Base-by-base conservation (phyloP, 352 stramenopile genomes). In the Peronosclerospora sorghi region DNA sequence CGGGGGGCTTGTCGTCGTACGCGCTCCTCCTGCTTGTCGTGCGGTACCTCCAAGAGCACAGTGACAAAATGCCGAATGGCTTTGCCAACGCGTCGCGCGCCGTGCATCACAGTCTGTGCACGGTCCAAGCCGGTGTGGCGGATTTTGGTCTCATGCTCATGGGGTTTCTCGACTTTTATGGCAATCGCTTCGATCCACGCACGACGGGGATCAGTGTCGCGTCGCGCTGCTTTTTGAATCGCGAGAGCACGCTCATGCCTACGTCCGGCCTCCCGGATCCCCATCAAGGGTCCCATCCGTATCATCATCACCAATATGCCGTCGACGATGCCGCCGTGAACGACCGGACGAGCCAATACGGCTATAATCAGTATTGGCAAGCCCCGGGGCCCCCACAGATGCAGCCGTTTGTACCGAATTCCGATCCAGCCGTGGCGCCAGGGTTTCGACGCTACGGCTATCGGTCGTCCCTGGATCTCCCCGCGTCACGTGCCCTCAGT, bases 141-240 rank as follows among this genome's bases (percentile, higher is more conserved):
- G 94, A 98, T 51, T 96, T 95, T 45, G 95, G 95, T 18, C 89
- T 96, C 27, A 76, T 98, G 42, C 68, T 98, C 1, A 96, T 98
- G 79, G 93, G 92, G 0, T 96, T 98, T 45, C 70, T 98, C 8
- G 92, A 98, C 45, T 98, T 98, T 53, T 98, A 97, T 59, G 94
- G 95, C 14, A 98, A 97, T 41, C 82, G 76, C 0, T 95, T 96
- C 39, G 83, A 96, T 42, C 81, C 86, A 14, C 79, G 83, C 8
- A 89, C 75, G 5, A 96, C 83, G 3, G 86, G 86, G 9, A 95
- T 96, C 35, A 96, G 80, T 35, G 80, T 93, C 4, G 80, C 77
- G 0, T 74, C 73, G 8, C 73, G 78, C 2, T 86, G 74, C 32
- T 93, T 91, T 48, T 59, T 93, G 2, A 83, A 87, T 53, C 75